Base-by-base conservation (phyloP, 305 asterid species). In the Fraxinus velutina region DNA sequence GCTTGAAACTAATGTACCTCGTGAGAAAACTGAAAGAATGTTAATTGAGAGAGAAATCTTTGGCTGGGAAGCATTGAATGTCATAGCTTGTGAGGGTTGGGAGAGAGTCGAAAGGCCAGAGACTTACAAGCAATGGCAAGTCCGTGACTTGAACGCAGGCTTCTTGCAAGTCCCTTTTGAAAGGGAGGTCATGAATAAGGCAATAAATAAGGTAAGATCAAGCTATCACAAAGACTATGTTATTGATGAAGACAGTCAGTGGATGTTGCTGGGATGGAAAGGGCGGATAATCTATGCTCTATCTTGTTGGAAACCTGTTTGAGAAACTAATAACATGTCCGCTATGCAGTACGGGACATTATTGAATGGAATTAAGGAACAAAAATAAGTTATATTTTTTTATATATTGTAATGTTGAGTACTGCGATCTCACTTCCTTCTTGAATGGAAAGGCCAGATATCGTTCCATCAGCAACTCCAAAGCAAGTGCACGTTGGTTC, bases 61-160 rank as follows among this genome's bases (percentile, higher is more conserved):
- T 13, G 60, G 60, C 19, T 1, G 21, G 60, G 60, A 50, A 50
- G 60, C 60, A 50, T 50, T 50, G 60, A 50, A 50, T 50, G 60
- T 50, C 60, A 50, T 50, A 50, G 60, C 60, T 13, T 50, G 60
- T 50, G 60, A 50, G 60, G 97, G 93, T 1, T 86, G 90, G 88
- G 97, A 92, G 86, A 93, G 98, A 81, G 87, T 91, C 8, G 98
- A 93, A 80, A 90, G 97, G 84, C 95, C 97, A 1, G 97, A 94
- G 71, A 90, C 95, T 0, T 94, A 93, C 76, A 94, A 88, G 90
- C 97, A 92, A 82, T 93, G 97, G 97, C 97, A 92, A 80, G 91
- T 90, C 7, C 90, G 97, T 15, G 78, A 81, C 64, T 29, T 84
- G 83, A 88, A 84, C 80, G 97, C 97, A 0, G 97, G 97, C 13